These are phyloP conservation scores for Salmacisia buchloeana DNA, from an alignment of 1,284 basidiomycete species.

Conservation along the genomic window DNA sequence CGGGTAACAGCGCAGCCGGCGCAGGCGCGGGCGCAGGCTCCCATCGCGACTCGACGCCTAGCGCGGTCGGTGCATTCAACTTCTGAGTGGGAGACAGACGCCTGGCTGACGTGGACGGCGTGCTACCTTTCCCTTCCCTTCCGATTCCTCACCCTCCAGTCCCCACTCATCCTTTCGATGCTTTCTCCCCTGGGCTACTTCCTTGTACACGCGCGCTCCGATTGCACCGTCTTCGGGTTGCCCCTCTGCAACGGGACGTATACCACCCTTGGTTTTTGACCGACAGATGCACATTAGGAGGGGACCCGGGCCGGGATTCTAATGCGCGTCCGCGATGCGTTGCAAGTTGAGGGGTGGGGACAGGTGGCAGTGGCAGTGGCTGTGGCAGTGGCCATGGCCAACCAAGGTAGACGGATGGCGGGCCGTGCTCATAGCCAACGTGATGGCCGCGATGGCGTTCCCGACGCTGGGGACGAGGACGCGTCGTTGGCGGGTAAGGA, in stretches of 20 bases:
- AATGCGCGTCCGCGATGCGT: not conserved
- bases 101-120: no score
- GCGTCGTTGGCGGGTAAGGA: not conserved
- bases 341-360: not conserved
- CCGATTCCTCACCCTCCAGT: no score
- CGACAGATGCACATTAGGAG: no score
- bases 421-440: not conserved
- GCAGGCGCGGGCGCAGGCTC: no score
- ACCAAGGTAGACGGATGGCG: no score
- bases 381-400: no score
- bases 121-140: no score
- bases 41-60: not conserved
- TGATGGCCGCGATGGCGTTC: not conserved
- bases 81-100: no score
- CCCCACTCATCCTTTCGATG: no score
- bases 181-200: not conserved
- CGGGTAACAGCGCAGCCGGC: no score
- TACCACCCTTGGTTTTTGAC: no score
- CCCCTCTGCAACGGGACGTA: no score
- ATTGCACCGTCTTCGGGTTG: not conserved
- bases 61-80: slow-evolving; percentile 4
- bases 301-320: not conserved
- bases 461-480: not conserved
- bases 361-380: not conserved
- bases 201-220: not conserved